Evolutionary conservation across 2,329 filamentous ascomycete species (phyloP), one percentile per base, ranked within the genome.

Genomic region (Claviceps maximensis): DNA sequence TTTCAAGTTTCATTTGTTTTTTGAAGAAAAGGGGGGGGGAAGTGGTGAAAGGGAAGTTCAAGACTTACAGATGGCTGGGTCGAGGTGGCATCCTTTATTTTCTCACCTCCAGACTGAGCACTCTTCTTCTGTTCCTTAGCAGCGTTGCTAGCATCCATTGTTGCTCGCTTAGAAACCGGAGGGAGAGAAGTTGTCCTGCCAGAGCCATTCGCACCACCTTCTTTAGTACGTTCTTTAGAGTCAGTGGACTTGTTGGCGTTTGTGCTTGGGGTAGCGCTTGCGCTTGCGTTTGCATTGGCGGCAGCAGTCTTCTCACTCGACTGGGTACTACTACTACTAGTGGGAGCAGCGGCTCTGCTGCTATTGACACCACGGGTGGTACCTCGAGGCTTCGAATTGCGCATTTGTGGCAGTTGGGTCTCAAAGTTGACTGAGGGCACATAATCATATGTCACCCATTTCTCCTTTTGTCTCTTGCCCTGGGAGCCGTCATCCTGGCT

Each of bases 371-470:
- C 70, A 41, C 75, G 70, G 50, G 69, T 69, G 54, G 76, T 75
- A 17, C 75, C 74, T 29, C 78, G 73, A 45, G 74, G 69, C 57
- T 76, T 78, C 33, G 73, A 65, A 52, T 71, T 70, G 56, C 77
- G 75, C 59, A 70, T 64, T 47, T 69, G 70, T 15, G 84, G 82
- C 42, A 95, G 68, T 29, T 86, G 88, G 0, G 93, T 96, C 65
- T 88, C 86, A 69, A 95, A 97, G 54, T 84, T 83, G 49, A 93
- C 89, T 15, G 82, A 85, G 9, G 89, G 91, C 13, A 87, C 88
- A 62, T 90, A 91, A 36, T 84, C 81, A 54, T 96, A 80, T 1
- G 83, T 78, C 54, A 87, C 83, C 91, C 93, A 97, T 63, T 89
- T 87, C 61, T 86, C 82, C 73, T 94, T 94, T 77, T 83, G 67